Base-by-base conservation (phyloP, 2,329 filamentous ascomycete genomes). In the Cordyceps fumosorosea region DNA sequence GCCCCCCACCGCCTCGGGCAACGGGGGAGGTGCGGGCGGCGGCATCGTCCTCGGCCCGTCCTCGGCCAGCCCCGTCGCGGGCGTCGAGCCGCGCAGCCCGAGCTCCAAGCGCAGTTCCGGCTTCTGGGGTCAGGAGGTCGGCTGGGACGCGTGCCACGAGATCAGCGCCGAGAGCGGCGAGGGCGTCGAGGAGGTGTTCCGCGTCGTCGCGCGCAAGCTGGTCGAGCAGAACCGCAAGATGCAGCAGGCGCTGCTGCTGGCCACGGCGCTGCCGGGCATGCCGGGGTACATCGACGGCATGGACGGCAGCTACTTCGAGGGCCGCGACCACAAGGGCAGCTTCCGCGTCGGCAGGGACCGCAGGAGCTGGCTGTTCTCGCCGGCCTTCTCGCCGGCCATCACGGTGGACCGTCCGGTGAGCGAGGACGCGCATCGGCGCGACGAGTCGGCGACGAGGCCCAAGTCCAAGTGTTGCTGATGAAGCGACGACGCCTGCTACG, bases 81-180 rank as follows among this genome's bases (percentile, higher is more conserved):
- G 47, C 24, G 29, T 29, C 29, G 84, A 86, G 66, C 82, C 83
- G 14, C 80, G 83, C 61, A 85, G 81, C 65, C 85, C 85, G 51
- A 82, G 80, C 68, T 85, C 82, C 53, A 88, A 88, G 73, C 80
- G 86, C 48, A 89, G 85, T 69, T 89, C 85, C 44, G 89, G 89
- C 1, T 91, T 92, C 76, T 97, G 93, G 93, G 91, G 89, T 24
- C 90, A 95, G 73, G 93, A 97, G 71, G 87, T 92, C 6, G 92
- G 93, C 58, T 98, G 93, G 93, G 93, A 97, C 70, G 96, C 92
- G 65, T 98, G 93, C 74, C 95, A 98, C 75, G 95, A 99, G 78
- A 93, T 99, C 71, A 93, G 88, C 68, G 93, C 93, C 54, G 93
- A 96, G 79, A 92, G 89, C 70, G 93, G 93, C 62, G 93, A 97